Conservation (phyloP, 2,329 filamentous ascomycete species). For the Paramyrothecium roridum region DNA sequence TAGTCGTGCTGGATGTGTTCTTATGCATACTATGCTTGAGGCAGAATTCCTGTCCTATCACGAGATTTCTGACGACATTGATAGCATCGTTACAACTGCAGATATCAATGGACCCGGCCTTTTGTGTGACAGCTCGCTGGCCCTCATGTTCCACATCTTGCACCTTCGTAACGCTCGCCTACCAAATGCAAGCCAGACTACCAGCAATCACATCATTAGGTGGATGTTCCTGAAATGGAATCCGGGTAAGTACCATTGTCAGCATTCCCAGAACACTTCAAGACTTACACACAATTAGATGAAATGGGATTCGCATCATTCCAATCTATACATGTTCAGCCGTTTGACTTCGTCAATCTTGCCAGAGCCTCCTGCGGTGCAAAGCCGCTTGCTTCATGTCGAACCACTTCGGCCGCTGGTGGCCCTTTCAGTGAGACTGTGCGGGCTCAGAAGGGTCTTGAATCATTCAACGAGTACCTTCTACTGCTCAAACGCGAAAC, state of each 20-base stretch:
- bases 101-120: slow-evolving; percentile 78
- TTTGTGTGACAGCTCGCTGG: slow-evolving; percentile 75
- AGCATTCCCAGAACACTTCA: background rate
- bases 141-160: slow-evolving; percentile 68
- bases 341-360: slow-evolving; percentile 64
- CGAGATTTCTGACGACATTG: slow-evolving; percentile 65
- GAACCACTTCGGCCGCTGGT: slow-evolving; percentile 36
- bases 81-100: slow-evolving; percentile 69
- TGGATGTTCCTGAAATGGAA: slow-evolving; percentile 86
- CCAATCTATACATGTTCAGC: slow-evolving; percentile 60
- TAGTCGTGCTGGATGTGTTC: slow-evolving; percentile 73
- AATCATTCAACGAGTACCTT: slow-evolving; percentile 49
- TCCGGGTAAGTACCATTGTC: slow-evolving; percentile 56
- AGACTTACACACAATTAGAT: slow-evolving; percentile 33
- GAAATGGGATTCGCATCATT: slow-evolving; percentile 67
- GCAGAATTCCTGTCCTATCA: slow-evolving; percentile 65
- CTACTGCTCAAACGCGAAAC: slow-evolving; percentile 42
- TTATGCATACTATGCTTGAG: slow-evolving; percentile 67
- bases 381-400: slow-evolving; percentile 24
- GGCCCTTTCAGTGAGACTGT: slow-evolving; percentile 47
- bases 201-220: slow-evolving; percentile 68
- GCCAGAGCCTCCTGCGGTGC: slow-evolving; percentile 66
- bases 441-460: slow-evolving; percentile 38
- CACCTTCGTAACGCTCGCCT: slow-evolving; percentile 64
- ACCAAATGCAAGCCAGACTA: slow-evolving; percentile 64